Evolutionary conservation across 495 filamentous ascomycete species (phyloP).

Genomic region (Aspergillus conjunctus): DNA sequence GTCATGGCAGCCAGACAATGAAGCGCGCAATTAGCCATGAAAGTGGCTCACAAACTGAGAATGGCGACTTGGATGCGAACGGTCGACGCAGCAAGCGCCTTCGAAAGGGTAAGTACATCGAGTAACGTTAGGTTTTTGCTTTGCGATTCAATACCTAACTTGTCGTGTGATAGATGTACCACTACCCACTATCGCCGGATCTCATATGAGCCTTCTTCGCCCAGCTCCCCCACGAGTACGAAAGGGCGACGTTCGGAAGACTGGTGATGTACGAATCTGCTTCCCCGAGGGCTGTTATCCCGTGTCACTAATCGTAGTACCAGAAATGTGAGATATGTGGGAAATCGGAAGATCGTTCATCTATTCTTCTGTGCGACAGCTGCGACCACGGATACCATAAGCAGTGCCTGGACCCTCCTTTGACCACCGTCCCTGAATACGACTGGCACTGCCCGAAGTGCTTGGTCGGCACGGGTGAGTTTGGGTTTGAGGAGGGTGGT

Average conservation of each 20-base stretch:
- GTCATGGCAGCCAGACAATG: slow-evolving; percentile 57
- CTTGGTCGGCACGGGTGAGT: slow-evolving; percentile 93
- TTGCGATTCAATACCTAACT: slow-evolving; percentile 12
- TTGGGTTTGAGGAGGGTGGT: slow-evolving; percentile 96
- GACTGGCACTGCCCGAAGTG: slow-evolving; percentile 98
- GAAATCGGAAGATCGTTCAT: slow-evolving; percentile 69
- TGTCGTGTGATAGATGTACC: slow-evolving; percentile 62
- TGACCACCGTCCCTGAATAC: slow-evolving; percentile 75
- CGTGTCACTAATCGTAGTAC: slow-evolving; percentile 11
- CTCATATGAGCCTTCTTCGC: slow-evolving; percentile 93
- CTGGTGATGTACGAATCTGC: slow-evolving; percentile 68
- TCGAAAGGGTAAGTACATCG: slow-evolving; percentile 74
- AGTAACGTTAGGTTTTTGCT: neutral
- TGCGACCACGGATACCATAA: slow-evolving; percentile 91
- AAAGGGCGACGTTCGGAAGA: slow-evolving; percentile 65
- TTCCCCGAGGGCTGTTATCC: neutral
- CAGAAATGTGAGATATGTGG: slow-evolving; percentile 89
- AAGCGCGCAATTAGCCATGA: slow-evolving; percentile 87
- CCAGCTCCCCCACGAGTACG: slow-evolving; percentile 73
- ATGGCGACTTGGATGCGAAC: slow-evolving; percentile 64
- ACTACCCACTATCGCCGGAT: slow-evolving; percentile 85
- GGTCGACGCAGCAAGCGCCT: slow-evolving; percentile 89
- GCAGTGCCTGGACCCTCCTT: slow-evolving; percentile 82
- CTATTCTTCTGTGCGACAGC: slow-evolving; percentile 84
- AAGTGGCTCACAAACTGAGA: slow-evolving; percentile 61